Conservation (phyloP, 768 basidiomycete genomes). For the Collybiopsis confluens region DNA sequence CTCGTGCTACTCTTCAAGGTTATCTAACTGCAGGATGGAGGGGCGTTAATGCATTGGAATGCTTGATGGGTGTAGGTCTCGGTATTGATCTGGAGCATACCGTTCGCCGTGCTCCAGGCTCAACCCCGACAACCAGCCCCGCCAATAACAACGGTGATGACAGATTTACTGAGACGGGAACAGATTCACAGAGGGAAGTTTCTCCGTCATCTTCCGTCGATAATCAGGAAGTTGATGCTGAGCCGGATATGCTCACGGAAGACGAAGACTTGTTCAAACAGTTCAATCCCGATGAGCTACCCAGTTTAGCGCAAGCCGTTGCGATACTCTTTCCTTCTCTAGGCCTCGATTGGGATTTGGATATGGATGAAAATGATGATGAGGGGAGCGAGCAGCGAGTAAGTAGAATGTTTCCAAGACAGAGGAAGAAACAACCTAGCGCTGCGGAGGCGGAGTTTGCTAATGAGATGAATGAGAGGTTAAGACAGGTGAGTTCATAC, state of each 20-base stretch:
- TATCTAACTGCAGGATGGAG: conserved; percentile 81
- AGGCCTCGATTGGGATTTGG: conserved; percentile 16
- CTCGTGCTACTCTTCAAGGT: conserved; percentile 81
- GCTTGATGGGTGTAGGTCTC: conserved; percentile 69
- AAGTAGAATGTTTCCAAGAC: background rate
- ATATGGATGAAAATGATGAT: conserved; percentile 34
- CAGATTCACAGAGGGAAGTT: background rate
- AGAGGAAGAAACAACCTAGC: background rate
- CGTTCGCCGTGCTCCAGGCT: conserved; percentile 4
- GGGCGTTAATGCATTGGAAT: conserved; percentile 64
- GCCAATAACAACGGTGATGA: background rate
- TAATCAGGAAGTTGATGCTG: conserved; percentile 17
- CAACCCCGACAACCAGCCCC: conserved; percentile 12
- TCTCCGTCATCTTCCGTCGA: background rate
- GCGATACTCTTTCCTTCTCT: conserved; percentile 66
- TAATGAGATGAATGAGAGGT: conserved; percentile 67
- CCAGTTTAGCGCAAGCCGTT: conserved; percentile 59
- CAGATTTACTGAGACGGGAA: conserved; percentile 1
- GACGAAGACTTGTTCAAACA: conserved; percentile 39
- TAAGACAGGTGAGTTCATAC: conserved; percentile 52
- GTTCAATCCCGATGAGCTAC: conserved; percentile 76
- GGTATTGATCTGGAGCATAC: conserved; percentile 30
- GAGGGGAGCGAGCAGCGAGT: background rate
- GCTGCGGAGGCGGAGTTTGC: conserved; percentile 65
- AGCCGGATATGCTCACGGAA: conserved; percentile 7